These are phyloP conservation scores for Didymella segeticola DNA, from an alignment of 2,329 filamentous ascomycete genomes.

Conservation along the genomic window DNA sequence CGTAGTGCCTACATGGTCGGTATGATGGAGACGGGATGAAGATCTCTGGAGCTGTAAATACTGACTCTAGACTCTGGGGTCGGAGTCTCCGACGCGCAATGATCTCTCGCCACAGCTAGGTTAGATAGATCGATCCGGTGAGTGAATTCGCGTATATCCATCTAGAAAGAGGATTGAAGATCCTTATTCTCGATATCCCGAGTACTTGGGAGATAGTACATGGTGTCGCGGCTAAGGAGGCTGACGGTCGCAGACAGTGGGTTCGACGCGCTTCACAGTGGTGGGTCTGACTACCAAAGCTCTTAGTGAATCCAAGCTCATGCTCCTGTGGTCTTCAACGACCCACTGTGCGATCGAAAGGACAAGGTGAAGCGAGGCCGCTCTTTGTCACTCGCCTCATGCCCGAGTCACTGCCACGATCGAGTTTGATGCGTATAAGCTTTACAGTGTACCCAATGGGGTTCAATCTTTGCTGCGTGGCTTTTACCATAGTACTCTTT, in stretches of 20 bases:
- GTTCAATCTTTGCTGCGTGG: neutral
- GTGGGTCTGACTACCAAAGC: conserved; percentile 13
- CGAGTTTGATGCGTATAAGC: neutral
- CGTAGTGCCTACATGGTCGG: neutral
- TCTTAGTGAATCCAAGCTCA: conserved; percentile 8
- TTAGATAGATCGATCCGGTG: neutral
- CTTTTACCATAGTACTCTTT: neutral
- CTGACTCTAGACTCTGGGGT: neutral
- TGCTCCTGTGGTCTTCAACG: conserved; percentile 5
- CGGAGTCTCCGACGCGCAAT: conserved; percentile 5
- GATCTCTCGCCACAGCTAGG: neutral
- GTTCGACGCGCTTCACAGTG: conserved; percentile 5
- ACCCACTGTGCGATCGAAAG: neutral
- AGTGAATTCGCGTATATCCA: neutral
- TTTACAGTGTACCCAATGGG: neutral
- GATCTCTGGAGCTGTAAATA: neutral
- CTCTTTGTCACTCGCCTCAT: neutral
- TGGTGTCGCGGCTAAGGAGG: conserved; percentile 6
- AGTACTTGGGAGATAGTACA: conserved; percentile 2
- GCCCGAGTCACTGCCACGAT: neutral
- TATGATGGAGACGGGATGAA: neutral
- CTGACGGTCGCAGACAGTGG: conserved; percentile 6
- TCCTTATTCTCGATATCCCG: conserved; percentile 7
- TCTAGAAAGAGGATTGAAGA: neutral
- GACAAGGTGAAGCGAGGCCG: conserved; percentile 5